Evolutionary conservation across 1,284 basidiomycete species (phyloP).

Genomic region (Amylostereum areolatum): DNA sequence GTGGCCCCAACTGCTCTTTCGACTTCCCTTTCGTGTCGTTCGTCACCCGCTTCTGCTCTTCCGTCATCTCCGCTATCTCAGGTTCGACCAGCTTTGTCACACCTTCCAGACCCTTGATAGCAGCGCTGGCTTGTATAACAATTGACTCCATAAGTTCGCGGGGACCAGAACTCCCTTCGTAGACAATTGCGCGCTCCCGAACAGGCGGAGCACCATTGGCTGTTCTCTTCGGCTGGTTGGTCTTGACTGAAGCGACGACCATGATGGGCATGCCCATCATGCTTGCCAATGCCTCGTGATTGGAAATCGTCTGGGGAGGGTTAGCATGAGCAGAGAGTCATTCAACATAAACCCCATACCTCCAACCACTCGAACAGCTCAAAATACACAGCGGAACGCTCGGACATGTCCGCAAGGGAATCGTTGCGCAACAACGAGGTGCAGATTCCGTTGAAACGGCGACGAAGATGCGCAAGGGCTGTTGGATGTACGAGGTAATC

Average conservation of each 20-base stretch:
- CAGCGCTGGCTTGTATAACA: conserved; percentile 83
- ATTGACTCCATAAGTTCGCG: conserved; percentile 86
- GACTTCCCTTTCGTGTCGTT: conserved; percentile 53
- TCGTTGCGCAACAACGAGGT: conserved; percentile 84
- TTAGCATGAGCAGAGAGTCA: conserved; percentile 1
- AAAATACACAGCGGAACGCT: conserved; percentile 80
- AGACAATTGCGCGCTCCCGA: conserved; percentile 74
- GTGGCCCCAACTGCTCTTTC: conserved; percentile 36
- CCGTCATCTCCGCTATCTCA: conserved; percentile 62
- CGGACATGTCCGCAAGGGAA: conserved; percentile 88
- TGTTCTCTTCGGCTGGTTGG: conserved; percentile 46
- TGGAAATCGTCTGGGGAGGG: conserved; percentile 62
- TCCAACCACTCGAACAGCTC: conserved; percentile 88
- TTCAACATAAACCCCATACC: conserved; percentile 36
- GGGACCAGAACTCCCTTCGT: conserved; percentile 84
- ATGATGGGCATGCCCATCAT: conserved; percentile 97
- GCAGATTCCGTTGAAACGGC: conserved; percentile 83
- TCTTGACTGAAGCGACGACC: conserved; percentile 67
- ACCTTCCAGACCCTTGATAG: conserved; percentile 76
- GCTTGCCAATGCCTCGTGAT: conserved; percentile 83
- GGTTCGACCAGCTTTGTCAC: conserved; percentile 41
- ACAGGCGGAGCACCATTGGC: conserved; percentile 39
- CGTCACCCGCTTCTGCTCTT: conserved; percentile 79
- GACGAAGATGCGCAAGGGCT: conserved; percentile 79
- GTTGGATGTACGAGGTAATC: conserved; percentile 89